Percentiles rank a stretch among this genome's conserved stretches.
phyloP scores from a whole-genome alignment of 1,284 basidiomycete species.

The Leccinum griseonigrum region DNA sequence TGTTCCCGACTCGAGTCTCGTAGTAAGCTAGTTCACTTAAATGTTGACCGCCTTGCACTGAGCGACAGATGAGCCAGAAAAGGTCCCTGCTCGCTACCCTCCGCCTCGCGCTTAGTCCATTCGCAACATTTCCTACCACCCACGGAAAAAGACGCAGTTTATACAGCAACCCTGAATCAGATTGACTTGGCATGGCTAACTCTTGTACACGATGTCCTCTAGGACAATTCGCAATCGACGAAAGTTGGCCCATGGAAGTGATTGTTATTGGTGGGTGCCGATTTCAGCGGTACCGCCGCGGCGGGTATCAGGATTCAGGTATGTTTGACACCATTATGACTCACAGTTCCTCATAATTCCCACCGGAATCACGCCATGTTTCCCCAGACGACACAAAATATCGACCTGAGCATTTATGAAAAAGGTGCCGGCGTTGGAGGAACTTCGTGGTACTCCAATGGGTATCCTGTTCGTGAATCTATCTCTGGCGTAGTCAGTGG shows the following conservation, averaged over 20 bases:
- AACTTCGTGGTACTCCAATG: constrained; percentile 47
- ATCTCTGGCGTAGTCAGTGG: background rate
- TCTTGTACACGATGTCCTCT: background rate
- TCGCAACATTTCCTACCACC: background rate
- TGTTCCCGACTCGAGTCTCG: background rate
- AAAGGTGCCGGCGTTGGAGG: constrained; percentile 43
- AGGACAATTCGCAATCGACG: constrained; percentile 19
- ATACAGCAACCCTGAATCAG: background rate
- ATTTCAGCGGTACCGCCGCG: constrained; percentile 45
- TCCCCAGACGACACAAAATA: constrained; percentile 50
- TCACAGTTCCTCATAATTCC: background rate
- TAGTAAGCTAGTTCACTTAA: background rate
- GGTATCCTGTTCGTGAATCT: constrained; percentile 33
- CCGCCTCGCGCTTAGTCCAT: background rate
- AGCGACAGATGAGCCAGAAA: background rate
- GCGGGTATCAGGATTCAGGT: constrained; percentile 38
- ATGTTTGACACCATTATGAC: background rate
- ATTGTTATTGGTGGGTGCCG: constrained; percentile 19
- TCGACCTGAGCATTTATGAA: constrained; percentile 48
- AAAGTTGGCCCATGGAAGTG: constrained; percentile 15
- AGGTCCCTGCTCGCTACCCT: background rate
- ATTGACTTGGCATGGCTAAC: background rate
- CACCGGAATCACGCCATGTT: constrained; percentile 36
- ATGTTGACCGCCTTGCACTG: background rate
- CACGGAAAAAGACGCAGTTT: background rate